Percentiles rank a stretch among this genome's conserved stretches.
Evolutionary conservation across 495 filamentous ascomycete genomes (phyloP).

Genomic region (Physcia stellaris): DNA sequence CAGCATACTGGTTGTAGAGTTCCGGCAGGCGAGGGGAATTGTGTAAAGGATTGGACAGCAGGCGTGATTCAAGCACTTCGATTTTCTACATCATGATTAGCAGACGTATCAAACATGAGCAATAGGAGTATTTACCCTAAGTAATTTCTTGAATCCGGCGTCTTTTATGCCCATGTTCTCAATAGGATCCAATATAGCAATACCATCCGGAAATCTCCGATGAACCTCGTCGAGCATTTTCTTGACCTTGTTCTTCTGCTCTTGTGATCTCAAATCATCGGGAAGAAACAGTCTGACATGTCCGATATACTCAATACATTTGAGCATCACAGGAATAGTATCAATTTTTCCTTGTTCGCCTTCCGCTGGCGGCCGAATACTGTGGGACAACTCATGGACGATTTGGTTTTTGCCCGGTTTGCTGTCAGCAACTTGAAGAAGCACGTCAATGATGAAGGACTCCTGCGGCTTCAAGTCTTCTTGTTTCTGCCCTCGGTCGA

Average conservation of each 20-base stretch:
- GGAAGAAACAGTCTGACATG: conserved; percentile 70
- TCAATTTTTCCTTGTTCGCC: conserved; percentile 66
- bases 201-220: conserved; percentile 81
- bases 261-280: conserved; percentile 47
- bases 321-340: conserved; percentile 74
- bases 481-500: conserved; percentile 41
- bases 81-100: conserved; percentile 29
- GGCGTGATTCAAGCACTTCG: conserved; percentile 82
- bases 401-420: conserved; percentile 42
- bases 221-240: conserved; percentile 61
- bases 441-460: conserved; percentile 65
- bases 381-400: conserved; percentile 46
- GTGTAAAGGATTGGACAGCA: conserved; percentile 81
- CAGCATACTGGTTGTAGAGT: conserved; percentile 70
- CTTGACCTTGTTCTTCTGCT: conserved; percentile 50
- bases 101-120: too few species aligned
- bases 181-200: conserved; percentile 78
- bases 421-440: conserved; percentile 51
- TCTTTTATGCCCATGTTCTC: conserved; percentile 91
- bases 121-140: conserved; percentile 49
- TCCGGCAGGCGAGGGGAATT: conserved; percentile 69
- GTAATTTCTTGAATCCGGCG: conserved; percentile 79
- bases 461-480: conserved; percentile 58
- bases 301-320: conserved; percentile 63
- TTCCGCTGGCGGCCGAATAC: conserved; percentile 45